Base-by-base conservation (phyloP, 1,284 basidiomycete genomes). In the Agaricales sp. region DNA sequence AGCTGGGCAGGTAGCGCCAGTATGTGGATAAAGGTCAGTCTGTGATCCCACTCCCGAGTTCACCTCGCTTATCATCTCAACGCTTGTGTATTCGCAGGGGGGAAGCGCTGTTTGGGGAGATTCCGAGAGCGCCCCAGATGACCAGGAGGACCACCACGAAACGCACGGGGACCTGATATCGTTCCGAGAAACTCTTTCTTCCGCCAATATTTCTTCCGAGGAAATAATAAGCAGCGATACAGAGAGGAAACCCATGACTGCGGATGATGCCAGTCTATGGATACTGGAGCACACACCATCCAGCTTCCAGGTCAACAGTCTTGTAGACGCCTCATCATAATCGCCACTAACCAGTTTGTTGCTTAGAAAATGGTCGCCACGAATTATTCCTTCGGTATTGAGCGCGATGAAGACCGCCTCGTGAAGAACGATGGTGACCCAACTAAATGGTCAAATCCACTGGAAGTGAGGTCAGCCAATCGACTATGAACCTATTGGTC, bases 301-400 rank as follows among this genome's bases (percentile, higher is more conserved):
- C 3, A 74, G 76, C n/a, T 97, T 93, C 66, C 87, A 88, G 74
- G 86, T 85, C 48, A 14, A 67, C n/a, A n/a, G n/a, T n/a, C n/a
- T n/a, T n/a, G n/a, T n/a, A n/a, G n/a, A n/a, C n/a, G n/a, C n/a
- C n/a, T n/a, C n/a, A n/a, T n/a, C n/a, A n/a, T n/a, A n/a, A n/a
- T 51, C 16, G 30, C 3, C 19, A 30, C 23, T 46, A 14, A 3
- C 26, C 45, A 25, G 35, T 8, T 20, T 51, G 38, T 39, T 24
- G 21, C 48, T 11, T 63, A 94, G 82, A 82, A 80, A 71, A 99
- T 98, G 95, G 70, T 98, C 38, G 73, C 70, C 39, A 74, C 74
- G 1, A 99, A 98, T 63, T 99, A 95, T 66, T 93, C 89, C n/a
- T 86, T 83, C 64, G 94, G 92, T 0, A 86, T 98, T 45, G 94